Conservation (phyloP, 129 eudicot species). For the Pulicaria dysenterica region DNA sequence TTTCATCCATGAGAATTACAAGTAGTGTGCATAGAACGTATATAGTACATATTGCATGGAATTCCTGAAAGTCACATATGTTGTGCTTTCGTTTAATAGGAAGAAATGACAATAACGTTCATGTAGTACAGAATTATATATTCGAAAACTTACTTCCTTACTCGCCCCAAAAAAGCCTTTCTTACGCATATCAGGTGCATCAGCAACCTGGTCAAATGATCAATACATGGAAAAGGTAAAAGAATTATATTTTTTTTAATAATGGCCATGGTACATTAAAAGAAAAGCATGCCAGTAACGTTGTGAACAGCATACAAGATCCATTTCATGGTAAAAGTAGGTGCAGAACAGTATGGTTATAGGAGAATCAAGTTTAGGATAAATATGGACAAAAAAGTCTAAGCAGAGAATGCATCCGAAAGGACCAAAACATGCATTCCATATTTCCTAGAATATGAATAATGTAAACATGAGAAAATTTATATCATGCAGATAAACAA, state of each 20-base stretch:
- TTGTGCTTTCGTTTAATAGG: background rate
- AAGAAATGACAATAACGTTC: background rate
- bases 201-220: conserved; percentile 81
- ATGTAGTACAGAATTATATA: background rate
- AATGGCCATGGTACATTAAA: no score
- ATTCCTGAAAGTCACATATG: background rate
- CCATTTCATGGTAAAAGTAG: conserved; percentile 2
- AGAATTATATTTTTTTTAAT: no score
- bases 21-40: no score
- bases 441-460: conserved; percentile 10
- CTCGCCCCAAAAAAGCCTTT: conserved; percentile 89
- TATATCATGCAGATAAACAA: background rate
- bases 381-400: background rate
- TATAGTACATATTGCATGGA: background rate
- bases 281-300: no score
- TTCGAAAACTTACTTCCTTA: conserved; percentile 68
- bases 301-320: background rate
- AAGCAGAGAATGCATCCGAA: background rate
- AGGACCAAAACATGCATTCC: background rate
- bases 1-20: no score
- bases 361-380: conserved; percentile 15
- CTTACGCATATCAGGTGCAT: conserved; percentile 83
- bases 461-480: conserved; percentile 7
- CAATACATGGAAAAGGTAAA: background rate
- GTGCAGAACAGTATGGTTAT: background rate